A percentile compares a stretch with the other conserved stretches of the same genome.
Evolutionary conservation across 805 yeast species (phyloP).

Genomic region (Grigorovia transvaalensis): DNA sequence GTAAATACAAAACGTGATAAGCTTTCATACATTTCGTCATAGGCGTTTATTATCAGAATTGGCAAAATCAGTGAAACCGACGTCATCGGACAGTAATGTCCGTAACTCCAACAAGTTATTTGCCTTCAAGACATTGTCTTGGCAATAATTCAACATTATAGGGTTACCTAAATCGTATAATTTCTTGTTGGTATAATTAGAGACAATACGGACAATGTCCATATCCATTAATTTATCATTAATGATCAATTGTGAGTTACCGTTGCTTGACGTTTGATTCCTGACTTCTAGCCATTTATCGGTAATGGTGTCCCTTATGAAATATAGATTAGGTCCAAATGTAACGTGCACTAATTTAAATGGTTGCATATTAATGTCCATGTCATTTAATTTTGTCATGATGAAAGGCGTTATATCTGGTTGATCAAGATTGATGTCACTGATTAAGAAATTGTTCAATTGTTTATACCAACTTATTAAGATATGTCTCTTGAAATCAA

Average conservation of each 20-base stretch:
- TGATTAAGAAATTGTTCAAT: neutral
- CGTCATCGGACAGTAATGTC: neutral
- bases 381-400: neutral
- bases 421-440: neutral
- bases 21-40: neutral
- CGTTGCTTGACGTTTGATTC: neutral
- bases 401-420: neutral
- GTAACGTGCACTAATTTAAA: slow-evolving; percentile 18
- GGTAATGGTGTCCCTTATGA: slow-evolving; percentile 7
- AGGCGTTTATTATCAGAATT: neutral
- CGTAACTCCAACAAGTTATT: neutral
- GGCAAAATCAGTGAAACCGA: neutral
- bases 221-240: neutral
- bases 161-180: neutral
- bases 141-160: neutral
- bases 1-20: neutral
- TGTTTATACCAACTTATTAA: neutral
- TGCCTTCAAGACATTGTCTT: neutral
- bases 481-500: neutral
- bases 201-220: neutral
- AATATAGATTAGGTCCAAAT: slow-evolving; percentile 23
- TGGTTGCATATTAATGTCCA: slow-evolving; percentile 6
- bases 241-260: neutral
- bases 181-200: neutral
- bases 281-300: neutral